Conservation (phyloP, 2,329 filamentous ascomycete genomes). For the Macrophomina tecta region DNA sequence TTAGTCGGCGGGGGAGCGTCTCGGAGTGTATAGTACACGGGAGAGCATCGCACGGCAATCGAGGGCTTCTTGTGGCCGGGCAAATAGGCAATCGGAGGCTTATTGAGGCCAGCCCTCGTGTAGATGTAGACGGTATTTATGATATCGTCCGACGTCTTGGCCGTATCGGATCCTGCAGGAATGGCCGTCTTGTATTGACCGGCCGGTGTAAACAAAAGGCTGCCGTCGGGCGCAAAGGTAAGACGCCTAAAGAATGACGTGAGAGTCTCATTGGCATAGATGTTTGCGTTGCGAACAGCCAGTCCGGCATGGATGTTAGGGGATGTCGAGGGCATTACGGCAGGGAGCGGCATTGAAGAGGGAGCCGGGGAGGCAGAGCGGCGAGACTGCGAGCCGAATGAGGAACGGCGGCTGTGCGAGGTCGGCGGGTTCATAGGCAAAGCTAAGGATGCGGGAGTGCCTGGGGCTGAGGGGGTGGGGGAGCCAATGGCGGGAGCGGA, state of each 20-base stretch:
- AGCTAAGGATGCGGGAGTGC: constrained; percentile 87
- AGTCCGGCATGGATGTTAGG: constrained; percentile 74
- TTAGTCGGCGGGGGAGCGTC: constrained; percentile 71
- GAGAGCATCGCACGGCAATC: constrained; percentile 92
- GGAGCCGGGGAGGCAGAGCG: constrained; percentile 92
- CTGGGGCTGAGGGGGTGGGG: constrained; percentile 87
- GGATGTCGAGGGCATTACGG: constrained; percentile 92
- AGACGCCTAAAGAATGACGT: constrained; percentile 96
- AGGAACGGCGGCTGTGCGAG: constrained; percentile 91
- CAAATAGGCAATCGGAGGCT: constrained; percentile 90
- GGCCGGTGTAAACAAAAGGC: constrained; percentile 89
- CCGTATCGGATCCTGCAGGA: constrained; percentile 67
- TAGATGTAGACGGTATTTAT: constrained; percentile 99
- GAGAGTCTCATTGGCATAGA: constrained; percentile 96
- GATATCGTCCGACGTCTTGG: constrained; percentile 80
- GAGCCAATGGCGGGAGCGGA: constrained; percentile 71
- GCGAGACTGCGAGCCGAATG: constrained; percentile 75
- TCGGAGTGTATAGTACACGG: constrained; percentile 82
- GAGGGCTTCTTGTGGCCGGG: constrained; percentile 98
- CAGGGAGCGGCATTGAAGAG: constrained; percentile 82
- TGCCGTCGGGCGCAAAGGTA: constrained; percentile 94
- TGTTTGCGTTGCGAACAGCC: constrained; percentile 76
- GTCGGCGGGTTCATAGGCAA: constrained; percentile 97
- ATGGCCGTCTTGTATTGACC: constrained; percentile 91
- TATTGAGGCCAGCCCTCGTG: constrained; percentile 93